Evolutionary conservation across 2,329 filamentous ascomycete species (phyloP).

Genomic region (Amesomyces nigricolor): DNA sequence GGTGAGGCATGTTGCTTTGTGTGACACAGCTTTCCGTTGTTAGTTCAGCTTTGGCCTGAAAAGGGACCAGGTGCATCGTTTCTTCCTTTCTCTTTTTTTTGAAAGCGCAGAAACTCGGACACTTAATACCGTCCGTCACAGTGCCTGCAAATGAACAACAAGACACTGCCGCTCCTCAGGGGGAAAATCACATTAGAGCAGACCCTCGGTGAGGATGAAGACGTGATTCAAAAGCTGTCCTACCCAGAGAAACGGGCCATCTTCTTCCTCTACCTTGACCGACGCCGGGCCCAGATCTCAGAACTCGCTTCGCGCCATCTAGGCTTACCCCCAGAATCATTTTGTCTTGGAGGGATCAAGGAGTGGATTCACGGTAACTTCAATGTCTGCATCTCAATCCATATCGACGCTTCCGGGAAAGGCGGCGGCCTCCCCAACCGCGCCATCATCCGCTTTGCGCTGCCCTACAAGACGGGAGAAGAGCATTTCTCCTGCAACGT

Average conservation of each 20-base stretch:
- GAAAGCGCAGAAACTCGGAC: no score
- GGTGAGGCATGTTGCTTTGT: no score
- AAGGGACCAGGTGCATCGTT: no score
- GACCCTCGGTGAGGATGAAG: not conserved
- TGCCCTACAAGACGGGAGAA: not conserved
- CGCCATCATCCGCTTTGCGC: not conserved
- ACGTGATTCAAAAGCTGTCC: not conserved
- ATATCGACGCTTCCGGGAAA: not conserved
- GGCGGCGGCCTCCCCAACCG: not conserved
- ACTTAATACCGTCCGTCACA: no score
- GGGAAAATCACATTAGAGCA: not conserved
- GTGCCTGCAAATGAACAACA: not conserved
- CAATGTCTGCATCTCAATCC: not conserved
- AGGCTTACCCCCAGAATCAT: not conserved
- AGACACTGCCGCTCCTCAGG: not conserved
- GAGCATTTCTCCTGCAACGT: not conserved
- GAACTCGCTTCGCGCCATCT: not conserved
- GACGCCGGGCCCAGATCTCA: not conserved
- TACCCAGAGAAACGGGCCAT: not conserved
- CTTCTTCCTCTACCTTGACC: not conserved
- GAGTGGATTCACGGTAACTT: constrained; percentile 3
- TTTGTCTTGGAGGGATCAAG: not conserved
- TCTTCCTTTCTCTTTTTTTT: no score
- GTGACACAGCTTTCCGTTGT: no score
- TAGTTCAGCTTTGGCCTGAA: no score